Evolutionary conservation across 78 protist species (phyloP), one percentile per base, ranked within the genome.

Genomic region (Dictyostelium purpureum): DNA sequence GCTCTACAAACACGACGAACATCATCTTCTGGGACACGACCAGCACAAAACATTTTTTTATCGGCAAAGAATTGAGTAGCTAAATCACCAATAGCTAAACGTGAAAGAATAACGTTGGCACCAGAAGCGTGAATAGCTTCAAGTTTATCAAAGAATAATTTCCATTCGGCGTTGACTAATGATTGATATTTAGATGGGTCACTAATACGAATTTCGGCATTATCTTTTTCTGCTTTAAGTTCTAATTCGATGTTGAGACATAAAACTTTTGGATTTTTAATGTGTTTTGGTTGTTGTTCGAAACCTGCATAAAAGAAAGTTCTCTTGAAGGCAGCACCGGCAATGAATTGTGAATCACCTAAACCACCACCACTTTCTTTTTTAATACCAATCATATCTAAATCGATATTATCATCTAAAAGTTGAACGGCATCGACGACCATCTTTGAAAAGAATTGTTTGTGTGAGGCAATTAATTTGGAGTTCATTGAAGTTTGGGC

Each of bases 11-110:
- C 98, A 52, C 99, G 97, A 37, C 71, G 35, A 33, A 99, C 28
- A 89, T 99, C 99, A 59, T 96, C 99, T 4, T 93, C 97, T 24
- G 98, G 66, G 16, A 99, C 99, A 38, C 99, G 98, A 26, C 99
- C 99, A 12, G 99, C 99, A 87, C 99, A 99, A 95, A 99, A 99
- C 40, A 99, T 71, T 66, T 89, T 97, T 14, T 99, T 87, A 87
- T 99, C 99, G 40, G 99, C 99, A 79, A 99, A 99, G 95, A 94
- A 99, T 94, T 99, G 99, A 35, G 99, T 99, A 28, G 99, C 99
- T 21, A 99, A 96, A 76, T 99, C 99, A 37, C 99, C 99, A 71
- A 99, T 99, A 47, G 99, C 97, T 37, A 99, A 97, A 65, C 85
- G 87, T 26, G 99, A 99, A 37, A 99, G 97, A 11, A 99, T 98